Base-by-base conservation (phyloP, 495 filamentous ascomycete genomes). In the Hypoxylon lienhwacheense region DNA sequence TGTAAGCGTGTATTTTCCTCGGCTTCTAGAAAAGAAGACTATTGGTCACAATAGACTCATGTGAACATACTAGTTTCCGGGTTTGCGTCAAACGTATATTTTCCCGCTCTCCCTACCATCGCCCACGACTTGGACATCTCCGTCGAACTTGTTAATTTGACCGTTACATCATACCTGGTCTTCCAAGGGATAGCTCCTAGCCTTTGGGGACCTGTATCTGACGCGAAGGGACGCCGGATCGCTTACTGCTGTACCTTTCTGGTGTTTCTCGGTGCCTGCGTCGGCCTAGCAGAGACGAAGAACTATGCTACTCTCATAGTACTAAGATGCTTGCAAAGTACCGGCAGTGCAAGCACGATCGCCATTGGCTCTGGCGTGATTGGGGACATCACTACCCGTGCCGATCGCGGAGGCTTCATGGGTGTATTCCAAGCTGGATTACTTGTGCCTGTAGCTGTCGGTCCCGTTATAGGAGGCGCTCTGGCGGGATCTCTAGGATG, bases 351-450 rank as follows among this genome's bases (percentile, higher is more conserved):
- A 1, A 76, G 73, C 43, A 81, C 80, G 0, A 77, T 82, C 34
- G 74, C 79, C 1, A 73, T 84, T 28, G 80, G 78, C 1, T 74
- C 75, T 1, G 81, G 79, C 4, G 81, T 84, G 0, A 76, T 83
- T 47, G 77, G 75, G 7, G 80, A 83, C 47, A 77, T 83, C 43
- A 76, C 80, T 0, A 80, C 74, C 0, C 63, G 70, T 1, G 75
- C 67, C 22, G 77, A 82, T 8, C 73, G 81, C 5, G 80, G 80
- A 11, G 74, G 77, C 0, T 79, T 75, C 48, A 78, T 82, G 73
- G 80, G 81, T 1, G 71, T 82, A 11, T 81, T 76, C 34, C 73
- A 79, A 39, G 74, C 72, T 3, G 76, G 76, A 0, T 39, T 77
- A 11, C 68, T 81, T 0, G 70, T 74, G 1, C 73, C 76, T 8